Percentiles rank a stretch among this genome's conserved stretches.
Evolutionary conservation across 208 protist species (phyloP).

Genomic region (Balamuthia mandrillaris): DNA sequence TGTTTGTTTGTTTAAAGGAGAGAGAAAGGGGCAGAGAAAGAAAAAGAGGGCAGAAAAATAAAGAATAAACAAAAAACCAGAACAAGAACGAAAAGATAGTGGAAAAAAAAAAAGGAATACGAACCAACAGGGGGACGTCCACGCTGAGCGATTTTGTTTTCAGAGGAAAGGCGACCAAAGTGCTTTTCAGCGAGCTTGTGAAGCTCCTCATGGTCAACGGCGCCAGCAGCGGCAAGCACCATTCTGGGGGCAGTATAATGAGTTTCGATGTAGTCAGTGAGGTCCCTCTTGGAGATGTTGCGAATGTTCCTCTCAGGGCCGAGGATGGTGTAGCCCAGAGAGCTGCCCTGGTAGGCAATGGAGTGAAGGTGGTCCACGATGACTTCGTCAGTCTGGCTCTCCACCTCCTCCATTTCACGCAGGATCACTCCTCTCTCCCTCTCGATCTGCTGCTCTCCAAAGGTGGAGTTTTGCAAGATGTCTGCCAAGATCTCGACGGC

Average conservation of each 20-base stretch:
- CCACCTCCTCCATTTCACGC: constrained; percentile 91
- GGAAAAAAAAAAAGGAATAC: not conserved
- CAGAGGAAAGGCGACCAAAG: constrained; percentile 68
- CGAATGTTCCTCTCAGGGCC: constrained; percentile 94
- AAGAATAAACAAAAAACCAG: not conserved
- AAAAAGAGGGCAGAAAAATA: not conserved
- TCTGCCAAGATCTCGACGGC: constrained; percentile 94
- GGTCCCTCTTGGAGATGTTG: constrained; percentile 74
- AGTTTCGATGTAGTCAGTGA: constrained; percentile 80
- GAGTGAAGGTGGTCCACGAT: constrained; percentile 95
- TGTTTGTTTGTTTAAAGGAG: too few relatives aligned
- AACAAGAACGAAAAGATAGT: not conserved
- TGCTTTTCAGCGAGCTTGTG: constrained; percentile 82
- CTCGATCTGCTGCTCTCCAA: constrained; percentile 82
- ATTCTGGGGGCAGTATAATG: constrained; percentile 96
- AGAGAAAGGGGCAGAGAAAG: not conserved
- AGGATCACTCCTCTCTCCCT: constrained; percentile 91
- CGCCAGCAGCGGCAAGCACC: constrained; percentile 90
- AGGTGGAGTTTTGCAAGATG: constrained; percentile 89
- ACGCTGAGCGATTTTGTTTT: constrained; percentile 71
- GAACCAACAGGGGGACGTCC: not conserved
- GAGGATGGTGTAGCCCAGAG: constrained; percentile 94
- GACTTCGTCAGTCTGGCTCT: constrained; percentile 89
- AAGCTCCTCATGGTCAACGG: constrained; percentile 88
- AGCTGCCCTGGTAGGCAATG: constrained; percentile 85